Evolutionary conservation across 169 alveolate species (phyloP), one percentile per base, ranked within the genome.

Genomic region (Ichthyophthirius multifiliis): DNA sequence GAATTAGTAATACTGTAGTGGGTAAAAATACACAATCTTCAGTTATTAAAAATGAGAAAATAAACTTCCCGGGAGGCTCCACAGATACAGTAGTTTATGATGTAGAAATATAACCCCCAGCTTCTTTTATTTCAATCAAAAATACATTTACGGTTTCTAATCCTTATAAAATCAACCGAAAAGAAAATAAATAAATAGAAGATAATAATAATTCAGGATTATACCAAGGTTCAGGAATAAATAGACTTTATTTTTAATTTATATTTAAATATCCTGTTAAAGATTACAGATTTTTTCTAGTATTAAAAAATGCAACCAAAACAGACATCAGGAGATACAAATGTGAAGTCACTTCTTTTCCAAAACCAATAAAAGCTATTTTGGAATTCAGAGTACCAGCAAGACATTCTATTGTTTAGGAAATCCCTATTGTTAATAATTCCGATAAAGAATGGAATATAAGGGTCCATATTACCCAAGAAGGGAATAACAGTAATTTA

Each of bases 381-480:
- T 76, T 95, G 55, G 97, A 94, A 65, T 93, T 96, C 77, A 90
- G 90, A 64, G 96, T 96, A 16, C 96, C 96, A 67, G 97, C 97
- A 0, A 82, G 97, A 88, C 91, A 94, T 31, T 62, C 41, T 15
- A 90, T 91, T 5, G 80, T 87, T 4, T 93, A 96, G 79, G 97
- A 96, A 74, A 94, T 95, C 45, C 99, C 99, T 1, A 94, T 96
- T 30, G 96, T 93, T 18, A 96, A 96, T 84, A 92, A 94, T 37
- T 86, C 96, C 18, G 96, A 92, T 39, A 91, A 90, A 87, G 98
- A 96, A 46, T 96, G 98, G 98, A 67, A 63, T 45, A 93, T 96
- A 41, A 27, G 31, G 71, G 71, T 55, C 0, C 23, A 55, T 23
- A 27, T 55, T 27, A 20, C 5, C 13, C 31, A 55, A 55, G 71